Evolutionary conservation across 768 basidiomycete species (phyloP).

Genomic region (Porpolomopsis calyptriformis): DNA sequence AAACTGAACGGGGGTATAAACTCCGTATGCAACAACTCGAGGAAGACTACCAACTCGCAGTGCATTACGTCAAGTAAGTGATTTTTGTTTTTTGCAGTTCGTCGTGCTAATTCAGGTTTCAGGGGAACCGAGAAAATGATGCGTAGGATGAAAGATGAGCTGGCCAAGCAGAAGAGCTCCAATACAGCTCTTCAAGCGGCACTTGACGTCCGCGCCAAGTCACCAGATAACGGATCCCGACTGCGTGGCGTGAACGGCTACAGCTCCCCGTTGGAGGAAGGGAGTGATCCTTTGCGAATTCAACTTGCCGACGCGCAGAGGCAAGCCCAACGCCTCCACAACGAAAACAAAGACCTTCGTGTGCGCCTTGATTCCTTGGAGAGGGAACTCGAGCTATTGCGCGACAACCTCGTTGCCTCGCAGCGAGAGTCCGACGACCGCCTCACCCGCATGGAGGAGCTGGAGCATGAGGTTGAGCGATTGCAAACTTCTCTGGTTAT

Average conservation of each 20-base stretch:
- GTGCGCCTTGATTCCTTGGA: constrained; percentile 64
- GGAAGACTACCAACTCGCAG: constrained; percentile 91
- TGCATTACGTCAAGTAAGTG: constrained; percentile 91
- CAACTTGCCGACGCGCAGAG: constrained; percentile 74
- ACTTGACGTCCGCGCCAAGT: constrained; percentile 59
- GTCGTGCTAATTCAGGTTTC: constrained; percentile 12
- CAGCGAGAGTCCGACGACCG: constrained; percentile 77
- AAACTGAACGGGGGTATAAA: constrained; percentile 70
- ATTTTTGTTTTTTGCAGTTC: constrained; percentile 7
- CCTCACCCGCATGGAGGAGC: constrained; percentile 62
- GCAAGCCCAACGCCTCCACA: constrained; percentile 57
- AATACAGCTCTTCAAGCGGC: constrained; percentile 79
- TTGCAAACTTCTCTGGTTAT: constrained; percentile 63
- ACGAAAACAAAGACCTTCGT: constrained; percentile 69
- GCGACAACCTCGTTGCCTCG: constrained; percentile 57
- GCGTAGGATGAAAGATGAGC: constrained; percentile 90
- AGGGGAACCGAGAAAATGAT: constrained; percentile 98
- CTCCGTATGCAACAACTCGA: constrained; percentile 81
- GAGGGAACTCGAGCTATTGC: constrained; percentile 60
- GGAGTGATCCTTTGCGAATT: constrained; percentile 47
- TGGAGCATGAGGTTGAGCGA: constrained; percentile 71
- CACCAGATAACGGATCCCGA: constrained; percentile 36
- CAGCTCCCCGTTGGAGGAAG: constrained; percentile 70
- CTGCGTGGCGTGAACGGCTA: constrained; percentile 57
- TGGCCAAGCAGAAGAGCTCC: constrained; percentile 78